Base-by-base conservation (phyloP, 441 rosid genomes). In the Euphorbia corollata region DNA sequence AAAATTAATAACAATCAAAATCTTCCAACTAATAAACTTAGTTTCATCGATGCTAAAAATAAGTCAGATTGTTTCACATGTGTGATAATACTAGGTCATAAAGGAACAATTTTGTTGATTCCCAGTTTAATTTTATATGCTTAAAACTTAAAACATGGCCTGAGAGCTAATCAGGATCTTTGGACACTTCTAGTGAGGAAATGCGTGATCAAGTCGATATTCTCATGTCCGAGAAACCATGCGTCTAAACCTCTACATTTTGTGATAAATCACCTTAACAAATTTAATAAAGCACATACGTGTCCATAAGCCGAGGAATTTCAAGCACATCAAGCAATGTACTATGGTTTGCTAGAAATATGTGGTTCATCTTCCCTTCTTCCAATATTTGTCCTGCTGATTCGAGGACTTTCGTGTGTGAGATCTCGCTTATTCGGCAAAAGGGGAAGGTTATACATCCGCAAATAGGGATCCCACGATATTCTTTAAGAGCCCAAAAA, bases 221-320 rank as follows among this genome's bases (percentile, higher is more conserved):
- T 19, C 36, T 15, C n/a, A 15, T 1, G 2, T 16, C 23, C 50
- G 53, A 11, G 16, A 67, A 53, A 63, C 11, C 16, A 36, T 32
- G 22, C 8, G 30, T 61, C 18, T 56, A 32, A 59, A 9, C 19
- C 39, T 50, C 11, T 9, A 15, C 18, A 22, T 55, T 36, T 38
- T 51, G 48, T 27, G 60, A 61, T 24, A 62, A 69, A 41, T 47
- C 47, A 60, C 24, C 32, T 58, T 56, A n/a, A 64, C 15, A 59
- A 61, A 12, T 50, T 67, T 27, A 18, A 23, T 27, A 47, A 76
- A 75, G 62, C 68, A 80, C 94, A 58, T 81, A 93, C 97, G 99
- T 93, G 80, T 91, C 99, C 99, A 93, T 93, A 68, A 91, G 99
- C 80, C 91, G 99, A 73, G 97, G 99, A 70, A 93, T 93, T 82